Conservation (phyloP, 768 basidiomycete species). For the Ramaria sp. region DNA sequence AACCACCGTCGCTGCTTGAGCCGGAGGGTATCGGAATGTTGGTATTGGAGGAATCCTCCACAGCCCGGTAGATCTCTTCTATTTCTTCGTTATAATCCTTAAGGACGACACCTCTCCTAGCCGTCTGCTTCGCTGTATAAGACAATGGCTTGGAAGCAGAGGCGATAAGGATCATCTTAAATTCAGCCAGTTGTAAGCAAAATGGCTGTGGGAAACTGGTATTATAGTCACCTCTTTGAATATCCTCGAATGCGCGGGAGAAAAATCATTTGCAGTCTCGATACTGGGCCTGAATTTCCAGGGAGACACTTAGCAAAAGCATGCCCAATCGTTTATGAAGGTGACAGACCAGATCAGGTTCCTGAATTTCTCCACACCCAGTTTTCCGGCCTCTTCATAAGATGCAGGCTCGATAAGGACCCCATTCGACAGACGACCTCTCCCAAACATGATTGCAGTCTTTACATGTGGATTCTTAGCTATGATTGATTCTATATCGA, state of each 20-base stretch:
- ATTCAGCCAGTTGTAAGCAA: not conserved
- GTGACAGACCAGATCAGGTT: slow-evolving; percentile 23
- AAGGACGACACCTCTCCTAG: slow-evolving; percentile 29
- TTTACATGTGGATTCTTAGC: slow-evolving; percentile 21
- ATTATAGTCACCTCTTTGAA: slow-evolving; percentile 22
- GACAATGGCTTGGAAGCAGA: slow-evolving; percentile 29
- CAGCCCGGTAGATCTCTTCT: slow-evolving; percentile 25
- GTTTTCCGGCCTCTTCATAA: slow-evolving; percentile 14
- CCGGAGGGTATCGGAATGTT: slow-evolving; percentile 13
- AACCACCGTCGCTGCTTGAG: not conserved
- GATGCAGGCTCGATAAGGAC: slow-evolving; percentile 25
- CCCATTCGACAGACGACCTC: slow-evolving; percentile 28
- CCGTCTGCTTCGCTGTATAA: slow-evolving; percentile 36
- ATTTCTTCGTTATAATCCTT: slow-evolving; percentile 34
- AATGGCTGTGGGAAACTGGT: slow-evolving; percentile 12
- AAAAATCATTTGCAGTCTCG: slow-evolving; percentile 15
- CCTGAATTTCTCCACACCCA: slow-evolving; percentile 22
- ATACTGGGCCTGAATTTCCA: slow-evolving; percentile 16
- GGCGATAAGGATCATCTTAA: slow-evolving; percentile 36
- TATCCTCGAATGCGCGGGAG: slow-evolving; percentile 17
- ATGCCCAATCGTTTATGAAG: not conserved
- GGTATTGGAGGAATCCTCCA: slow-evolving; percentile 14
- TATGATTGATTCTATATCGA: slow-evolving; percentile 18
- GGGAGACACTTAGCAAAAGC: not conserved
- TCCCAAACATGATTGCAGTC: slow-evolving; percentile 29